A percentile compares a stretch with the other conserved stretches of the same genome.
Evolutionary conservation across 2,329 filamentous ascomycete genomes (phyloP).

Genomic region (Hypoxylon sp.): DNA sequence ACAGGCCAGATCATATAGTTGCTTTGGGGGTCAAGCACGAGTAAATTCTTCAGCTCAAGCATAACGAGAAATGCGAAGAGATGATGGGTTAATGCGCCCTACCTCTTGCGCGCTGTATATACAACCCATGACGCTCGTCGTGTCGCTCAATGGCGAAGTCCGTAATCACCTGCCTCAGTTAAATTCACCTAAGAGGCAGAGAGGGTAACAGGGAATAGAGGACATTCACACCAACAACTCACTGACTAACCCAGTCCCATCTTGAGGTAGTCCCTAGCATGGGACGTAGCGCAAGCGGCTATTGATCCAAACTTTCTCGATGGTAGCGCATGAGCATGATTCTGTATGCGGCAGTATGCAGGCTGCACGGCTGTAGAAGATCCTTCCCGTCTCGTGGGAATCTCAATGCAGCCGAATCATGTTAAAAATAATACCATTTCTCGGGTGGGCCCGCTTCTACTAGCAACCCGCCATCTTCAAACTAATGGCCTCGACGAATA

Average conservation of each 20-base stretch:
- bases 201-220: constrained; percentile 15
- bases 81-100: constrained; percentile 4
- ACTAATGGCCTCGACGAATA: background rate
- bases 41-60: background rate
- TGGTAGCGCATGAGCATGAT: constrained; percentile 13
- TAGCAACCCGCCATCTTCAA: constrained; percentile 3
- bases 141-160: constrained; percentile 2
- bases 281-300: constrained; percentile 35
- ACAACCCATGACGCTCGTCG: background rate
- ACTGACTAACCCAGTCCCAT: constrained; percentile 17
- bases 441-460: constrained; percentile 26
- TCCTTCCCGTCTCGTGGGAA: constrained; percentile 39
- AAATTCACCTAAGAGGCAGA: background rate
- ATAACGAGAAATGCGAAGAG: constrained; percentile 3
- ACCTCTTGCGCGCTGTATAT: background rate
- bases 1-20: constrained; percentile 16
- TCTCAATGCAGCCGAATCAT: constrained; percentile 1
- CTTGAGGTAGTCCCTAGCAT: constrained; percentile 15
- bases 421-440: constrained; percentile 29
- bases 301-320: constrained; percentile 31
- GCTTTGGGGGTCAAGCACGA: constrained; percentile 8
- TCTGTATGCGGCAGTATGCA: constrained; percentile 25
- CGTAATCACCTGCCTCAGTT: background rate
- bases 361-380: constrained; percentile 28
- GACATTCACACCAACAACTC: constrained; percentile 13